These are phyloP conservation scores for Epichloe glyceriae DNA, from an alignment of 2,329 filamentous ascomycete genomes.

Conservation along the genomic window DNA sequence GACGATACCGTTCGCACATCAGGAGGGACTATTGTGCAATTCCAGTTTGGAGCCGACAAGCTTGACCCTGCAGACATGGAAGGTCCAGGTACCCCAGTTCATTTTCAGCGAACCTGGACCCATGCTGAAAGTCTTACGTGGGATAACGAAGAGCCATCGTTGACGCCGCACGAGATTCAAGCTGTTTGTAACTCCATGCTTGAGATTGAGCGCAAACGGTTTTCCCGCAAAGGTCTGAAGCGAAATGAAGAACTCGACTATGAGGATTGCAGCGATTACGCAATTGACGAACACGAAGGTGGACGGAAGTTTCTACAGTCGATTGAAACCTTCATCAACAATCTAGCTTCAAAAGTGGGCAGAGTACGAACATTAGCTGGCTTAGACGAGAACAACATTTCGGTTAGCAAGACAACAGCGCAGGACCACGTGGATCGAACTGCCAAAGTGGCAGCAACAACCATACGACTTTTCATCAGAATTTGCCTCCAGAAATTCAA, in stretches of 20 bases:
- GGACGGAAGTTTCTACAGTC: conserved; percentile 69
- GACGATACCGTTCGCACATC: conserved; percentile 92
- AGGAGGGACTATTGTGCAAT: conserved; percentile 79
- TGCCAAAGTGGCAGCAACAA: conserved; percentile 67
- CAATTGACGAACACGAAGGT: conserved; percentile 68
- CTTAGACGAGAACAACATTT: conserved; percentile 24
- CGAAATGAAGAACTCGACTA: conserved; percentile 52
- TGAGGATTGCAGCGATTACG: conserved; percentile 53
- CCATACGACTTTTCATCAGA: conserved; percentile 62
- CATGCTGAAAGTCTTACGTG: conserved; percentile 68
- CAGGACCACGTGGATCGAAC: conserved; percentile 51
- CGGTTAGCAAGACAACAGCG: conserved; percentile 5
- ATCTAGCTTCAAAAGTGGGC: conserved; percentile 47
- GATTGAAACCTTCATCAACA: conserved; percentile 58
- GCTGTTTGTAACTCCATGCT: conserved; percentile 56
- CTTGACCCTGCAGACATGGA: conserved; percentile 98
- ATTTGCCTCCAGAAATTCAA: conserved; percentile 84
- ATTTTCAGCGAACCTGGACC: conserved; percentile 83
- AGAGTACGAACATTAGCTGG: conserved; percentile 38
- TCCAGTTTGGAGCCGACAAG: conserved; percentile 93
- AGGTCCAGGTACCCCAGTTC: conserved; percentile 78
- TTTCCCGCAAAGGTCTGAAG: conserved; percentile 43
- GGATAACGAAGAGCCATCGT: conserved; percentile 59
- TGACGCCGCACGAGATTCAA: conserved; percentile 64
- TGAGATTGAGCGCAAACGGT: conserved; percentile 51